Evolutionary conservation across 2,329 filamentous ascomycete species (phyloP).

Genomic region (Colletotrichum magnum): DNA sequence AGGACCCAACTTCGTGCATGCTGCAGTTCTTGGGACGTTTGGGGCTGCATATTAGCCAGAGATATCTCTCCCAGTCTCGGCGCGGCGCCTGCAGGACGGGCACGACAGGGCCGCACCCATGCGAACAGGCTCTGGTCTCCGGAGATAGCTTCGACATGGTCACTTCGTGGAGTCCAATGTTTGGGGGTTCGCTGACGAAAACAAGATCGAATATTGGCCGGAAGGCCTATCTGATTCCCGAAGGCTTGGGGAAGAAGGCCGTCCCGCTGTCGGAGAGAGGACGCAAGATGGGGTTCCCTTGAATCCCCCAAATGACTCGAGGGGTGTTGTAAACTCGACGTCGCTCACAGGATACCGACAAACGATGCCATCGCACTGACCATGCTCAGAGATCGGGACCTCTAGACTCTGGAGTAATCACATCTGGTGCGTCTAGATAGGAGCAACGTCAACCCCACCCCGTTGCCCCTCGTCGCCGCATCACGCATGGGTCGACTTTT

Average conservation of each 20-base stretch:
- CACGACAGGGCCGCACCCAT: conserved; percentile 32
- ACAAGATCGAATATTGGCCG: conserved; percentile 33
- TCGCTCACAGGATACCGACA: conserved; percentile 38
- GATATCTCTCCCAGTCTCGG: conserved; percentile 4
- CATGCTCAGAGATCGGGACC: conserved; percentile 17
- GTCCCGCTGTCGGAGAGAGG: conserved; percentile 32
- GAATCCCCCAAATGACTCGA: conserved; percentile 37
- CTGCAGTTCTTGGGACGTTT: conserved; percentile 35
- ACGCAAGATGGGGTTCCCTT: conserved; percentile 30
- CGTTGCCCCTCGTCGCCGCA: conserved; percentile 35
- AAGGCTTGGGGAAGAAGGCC: conserved; percentile 35
- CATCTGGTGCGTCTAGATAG: conserved; percentile 1
- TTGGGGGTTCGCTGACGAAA: conserved; percentile 37
- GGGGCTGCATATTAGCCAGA: conserved; percentile 39
- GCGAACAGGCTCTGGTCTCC: conserved; percentile 20
- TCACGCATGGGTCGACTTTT: conserved; percentile 27
- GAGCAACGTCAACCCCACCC: conserved; percentile 33
- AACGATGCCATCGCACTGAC: conserved; percentile 34
- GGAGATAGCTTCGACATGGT: conserved; percentile 32
- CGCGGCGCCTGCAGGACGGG: conserved; percentile 29
- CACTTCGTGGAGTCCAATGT: conserved; percentile 27
- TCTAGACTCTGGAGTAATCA: conserved; percentile 14
- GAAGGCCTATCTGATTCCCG: conserved; percentile 33
- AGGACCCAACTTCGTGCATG: conserved; percentile 29
- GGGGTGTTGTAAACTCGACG: conserved; percentile 34